Base-by-base conservation (phyloP, 495 filamentous ascomycete species). In the Stereocaulon alpinum region DNA sequence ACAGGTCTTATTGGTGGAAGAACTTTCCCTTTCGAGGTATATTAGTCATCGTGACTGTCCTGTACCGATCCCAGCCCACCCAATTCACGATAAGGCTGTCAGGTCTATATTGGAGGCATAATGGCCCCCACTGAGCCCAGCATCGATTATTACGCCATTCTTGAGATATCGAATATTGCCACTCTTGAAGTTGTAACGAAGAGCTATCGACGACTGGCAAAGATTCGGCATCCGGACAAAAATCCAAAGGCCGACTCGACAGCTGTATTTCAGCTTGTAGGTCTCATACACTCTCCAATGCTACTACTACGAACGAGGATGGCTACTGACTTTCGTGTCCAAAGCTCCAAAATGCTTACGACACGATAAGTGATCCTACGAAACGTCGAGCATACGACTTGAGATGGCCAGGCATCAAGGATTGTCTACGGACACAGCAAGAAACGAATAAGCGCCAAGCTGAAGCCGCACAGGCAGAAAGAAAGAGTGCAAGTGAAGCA, bases 131-230 rank as follows among this genome's bases (percentile, higher is more conserved):
- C 29, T 37, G 58, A 57, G 53, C 65, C 60, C 52, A 71, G 55
- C 49, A 63, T 65, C 49, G 70, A 72, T 57, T 71, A 70, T 57
- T 72, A 72, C 51, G 53, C 60, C 40, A 37, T 71, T 56, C 69
- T 72, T 34, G 64, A 68, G 56, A 56, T 72, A 9, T 62, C 43
- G 40, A 60, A 70, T 44, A 67, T 44, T 58, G 69, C 70, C 51
- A 63, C 63, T 6, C 4, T 55, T n/a, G 61, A 72, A 44, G 18
- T 63, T 20, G 67, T 73, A 55, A 62, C 40, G 30, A 54, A 57
- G 54, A 66, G 66, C 15, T 63, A 61, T 32, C 34, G 51, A 48
- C 51, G 51, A n/a, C 51, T 61, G 18, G 59, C 59, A 22, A 34
- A 29, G 12, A 24, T 42, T 45, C 49, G 40, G n/a, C 59, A 61